Evolutionary conservation across 2,329 filamentous ascomycete genomes (phyloP), one percentile per base, ranked within the genome.

Genomic region (Aureobasidium sp.): DNA sequence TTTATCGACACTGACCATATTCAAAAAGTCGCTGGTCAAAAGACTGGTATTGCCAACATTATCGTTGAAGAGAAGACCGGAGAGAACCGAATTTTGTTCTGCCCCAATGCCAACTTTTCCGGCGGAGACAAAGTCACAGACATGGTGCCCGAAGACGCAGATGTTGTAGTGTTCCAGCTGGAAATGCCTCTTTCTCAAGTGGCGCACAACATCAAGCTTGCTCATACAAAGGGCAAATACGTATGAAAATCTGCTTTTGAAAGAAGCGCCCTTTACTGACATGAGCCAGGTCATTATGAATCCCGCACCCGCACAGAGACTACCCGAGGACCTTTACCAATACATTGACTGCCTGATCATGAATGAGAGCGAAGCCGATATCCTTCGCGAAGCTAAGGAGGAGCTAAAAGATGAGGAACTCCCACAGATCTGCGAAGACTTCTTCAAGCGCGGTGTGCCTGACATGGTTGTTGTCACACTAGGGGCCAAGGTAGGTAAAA

Each of bases 281-380:
- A 11, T 39, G 5, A 17, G 4, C 7, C 25, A 70, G 55, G 84
- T 91, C 2, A 78, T 96, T 45, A 78, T 95, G 58, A 97, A 96
- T 68, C 90, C 90, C 14, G 90, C 90, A 3, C 74, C 74, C 1
- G 89, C 90, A 3, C 77, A 83, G 39, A 68, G 72, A 7, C 70
- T 95, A 3, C 89, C 88, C 1, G 74, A 74, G 0, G 75, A 80
- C 24, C 82, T 81, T 7, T 93, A 86, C 65, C 61, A 67, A 6
- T 80, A 79, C 1, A 77, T 96, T 27, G 81, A 83, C 37, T 88
- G 95, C 62, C 75, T 96, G 38, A 80, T 96, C 47, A 80, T 96
- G 62, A 96, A 97, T 64, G 90, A 96, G 73, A 93, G 85, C 1
- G 90, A 96, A 72, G 88, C 90, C 2, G 79, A 83, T 7, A 79